These are phyloP conservation scores for Globisporangium orthogonon DNA, from an alignment of 352 stramenopile species.

Conservation along the genomic window DNA sequence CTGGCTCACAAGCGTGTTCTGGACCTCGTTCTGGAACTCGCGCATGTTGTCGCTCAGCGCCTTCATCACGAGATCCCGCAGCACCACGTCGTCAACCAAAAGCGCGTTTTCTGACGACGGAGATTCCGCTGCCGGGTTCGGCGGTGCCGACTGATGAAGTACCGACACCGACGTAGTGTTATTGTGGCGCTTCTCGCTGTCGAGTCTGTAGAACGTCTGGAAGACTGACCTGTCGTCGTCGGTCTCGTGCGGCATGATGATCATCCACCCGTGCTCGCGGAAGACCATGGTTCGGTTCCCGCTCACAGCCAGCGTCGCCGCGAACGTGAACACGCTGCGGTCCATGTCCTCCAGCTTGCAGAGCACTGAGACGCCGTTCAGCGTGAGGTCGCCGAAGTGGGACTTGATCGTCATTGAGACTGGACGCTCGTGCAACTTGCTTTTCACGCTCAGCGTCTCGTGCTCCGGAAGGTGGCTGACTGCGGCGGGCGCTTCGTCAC, in stretches of 20 bases:
- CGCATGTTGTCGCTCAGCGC: slow-evolving; percentile 10
- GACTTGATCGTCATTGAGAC: slow-evolving; percentile 1
- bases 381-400: not conserved
- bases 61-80: slow-evolving; percentile 7
- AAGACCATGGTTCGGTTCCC: slow-evolving; percentile 4
- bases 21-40: slow-evolving; percentile 5
- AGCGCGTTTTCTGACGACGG: not conserved
- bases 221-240: not conserved
- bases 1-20: slow-evolving; percentile 3
- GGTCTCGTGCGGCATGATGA: slow-evolving; percentile 2
- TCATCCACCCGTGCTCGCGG: slow-evolving; percentile 11
- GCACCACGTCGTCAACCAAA: not conserved
- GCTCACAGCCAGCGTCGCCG: slow-evolving; percentile 1
- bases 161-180: not conserved
- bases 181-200: not conserved
- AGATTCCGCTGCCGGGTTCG: not conserved
- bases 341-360: slow-evolving; percentile 7
- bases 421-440: not conserved
- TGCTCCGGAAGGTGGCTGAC: not conserved
- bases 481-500: not conserved
- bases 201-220: slow-evolving; percentile 9
- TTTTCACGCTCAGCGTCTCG: not conserved
- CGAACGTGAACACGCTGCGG: slow-evolving; percentile 11
- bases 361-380: slow-evolving; percentile 8
- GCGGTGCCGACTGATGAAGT: not conserved